Conservation (phyloP, 768 basidiomycete genomes). For the Rhizopogon sp. region DNA sequence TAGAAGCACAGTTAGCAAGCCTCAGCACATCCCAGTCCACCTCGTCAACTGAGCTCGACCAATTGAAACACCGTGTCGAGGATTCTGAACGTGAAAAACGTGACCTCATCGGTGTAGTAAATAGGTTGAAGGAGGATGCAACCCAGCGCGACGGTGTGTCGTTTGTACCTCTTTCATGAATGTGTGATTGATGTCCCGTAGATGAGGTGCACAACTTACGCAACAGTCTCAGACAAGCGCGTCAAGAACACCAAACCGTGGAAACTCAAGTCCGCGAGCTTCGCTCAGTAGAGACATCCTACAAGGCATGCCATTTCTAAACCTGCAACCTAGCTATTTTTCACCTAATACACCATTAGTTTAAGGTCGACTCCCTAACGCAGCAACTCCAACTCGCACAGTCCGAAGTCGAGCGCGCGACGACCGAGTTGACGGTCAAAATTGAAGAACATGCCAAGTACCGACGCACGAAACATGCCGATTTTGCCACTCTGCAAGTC, state of each 20-base stretch:
- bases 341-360: conserved; percentile 38
- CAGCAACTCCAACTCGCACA: conserved; percentile 79
- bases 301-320: conserved; percentile 45
- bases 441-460: conserved; percentile 82
- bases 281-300: conserved; percentile 70
- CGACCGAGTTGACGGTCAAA: conserved; percentile 62
- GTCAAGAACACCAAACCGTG: conserved; percentile 64
- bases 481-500: conserved; percentile 70
- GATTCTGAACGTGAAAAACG: conserved; percentile 88
- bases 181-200: conserved; percentile 18
- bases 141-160: conserved; percentile 67
- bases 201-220: conserved; percentile 73
- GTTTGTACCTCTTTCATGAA: background rate
- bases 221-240: conserved; percentile 64
- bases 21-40: conserved; percentile 56
- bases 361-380: conserved; percentile 78
- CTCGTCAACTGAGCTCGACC: conserved; percentile 57
- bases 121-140: conserved; percentile 74
- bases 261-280: conserved; percentile 70
- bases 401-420: conserved; percentile 69
- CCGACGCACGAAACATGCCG: conserved; percentile 75
- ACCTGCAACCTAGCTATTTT: background rate
- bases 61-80: conserved; percentile 55
- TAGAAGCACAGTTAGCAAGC: conserved; percentile 52
- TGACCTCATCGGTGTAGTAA: conserved; percentile 79